Percentiles rank a stretch among this genome's conserved stretches.
Conservation (phyloP, 768 basidiomycete species). For the Cystobasidium ongulense region DNA sequence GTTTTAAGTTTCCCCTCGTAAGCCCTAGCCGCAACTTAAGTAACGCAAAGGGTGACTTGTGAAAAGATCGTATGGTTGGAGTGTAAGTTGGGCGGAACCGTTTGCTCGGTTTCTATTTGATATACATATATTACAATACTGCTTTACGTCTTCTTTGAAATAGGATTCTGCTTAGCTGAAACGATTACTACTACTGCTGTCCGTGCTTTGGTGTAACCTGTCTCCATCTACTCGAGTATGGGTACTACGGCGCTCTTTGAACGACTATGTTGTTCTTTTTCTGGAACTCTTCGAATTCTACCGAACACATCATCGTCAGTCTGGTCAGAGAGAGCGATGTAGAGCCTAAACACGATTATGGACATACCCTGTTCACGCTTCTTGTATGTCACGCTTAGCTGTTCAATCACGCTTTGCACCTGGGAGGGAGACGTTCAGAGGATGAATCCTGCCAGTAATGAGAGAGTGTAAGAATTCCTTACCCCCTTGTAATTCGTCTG, state of each 20-base stretch:
- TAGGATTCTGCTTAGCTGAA: neutral
- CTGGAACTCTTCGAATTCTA: constrained; percentile 24
- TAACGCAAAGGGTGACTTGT: too few species aligned
- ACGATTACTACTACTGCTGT: neutral
- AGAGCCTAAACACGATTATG: neutral
- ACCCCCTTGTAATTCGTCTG: constrained; percentile 85
- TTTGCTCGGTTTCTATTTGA: too few species aligned
- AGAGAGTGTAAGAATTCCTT: constrained; percentile 40
- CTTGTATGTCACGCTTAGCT: constrained; percentile 26
- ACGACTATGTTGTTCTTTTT: constrained; percentile 27
- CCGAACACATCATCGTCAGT: neutral
- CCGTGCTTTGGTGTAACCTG: too few species aligned
- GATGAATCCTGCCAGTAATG: neutral
- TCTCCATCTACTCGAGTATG: too few species aligned
- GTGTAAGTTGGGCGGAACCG: too few species aligned
- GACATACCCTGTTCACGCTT: constrained; percentile 25
- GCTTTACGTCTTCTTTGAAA: too few species aligned
- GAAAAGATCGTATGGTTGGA: too few species aligned
- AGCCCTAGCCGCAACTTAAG: too few species aligned
- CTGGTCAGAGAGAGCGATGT: neutral
- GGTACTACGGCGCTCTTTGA: neutral
- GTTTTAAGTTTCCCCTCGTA: neutral
- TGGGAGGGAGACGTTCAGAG: constrained; percentile 33
- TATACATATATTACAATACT: too few species aligned
- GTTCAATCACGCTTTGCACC: constrained; percentile 30